These are phyloP conservation scores for Diplodia corticola DNA, from an alignment of 2,329 filamentous ascomycete species.

Conservation along the genomic window DNA sequence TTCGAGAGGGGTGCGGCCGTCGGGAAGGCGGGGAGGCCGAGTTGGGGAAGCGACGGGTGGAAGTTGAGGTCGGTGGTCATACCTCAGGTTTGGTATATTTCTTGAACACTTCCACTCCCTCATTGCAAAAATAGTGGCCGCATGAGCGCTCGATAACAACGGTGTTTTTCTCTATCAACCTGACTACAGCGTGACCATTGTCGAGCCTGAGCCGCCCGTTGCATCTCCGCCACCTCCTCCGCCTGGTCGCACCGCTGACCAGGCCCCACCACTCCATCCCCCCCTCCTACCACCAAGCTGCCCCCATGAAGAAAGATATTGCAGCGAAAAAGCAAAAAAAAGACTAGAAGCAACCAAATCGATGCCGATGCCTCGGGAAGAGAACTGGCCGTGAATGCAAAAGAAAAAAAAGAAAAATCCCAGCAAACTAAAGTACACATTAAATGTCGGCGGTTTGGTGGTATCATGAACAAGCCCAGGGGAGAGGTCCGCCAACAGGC, in stretches of 20 bases:
- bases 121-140: constrained; percentile 3
- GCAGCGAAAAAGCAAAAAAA: not conserved
- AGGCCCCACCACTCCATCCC: not conserved
- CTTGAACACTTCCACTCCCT: not conserved
- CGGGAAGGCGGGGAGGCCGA: too few relatives aligned
- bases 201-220: constrained; percentile 5
- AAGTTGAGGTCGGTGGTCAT: too few relatives aligned
- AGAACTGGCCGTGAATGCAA: constrained; percentile 2
- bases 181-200: not conserved
- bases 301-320: not conserved
- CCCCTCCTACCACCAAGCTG: not conserved
- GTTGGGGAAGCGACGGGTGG: too few relatives aligned
- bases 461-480: constrained; percentile 20
- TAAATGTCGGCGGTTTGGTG: constrained; percentile 21
- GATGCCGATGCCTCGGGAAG: not conserved
- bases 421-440: constrained; percentile 21
- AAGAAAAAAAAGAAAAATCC: not conserved
- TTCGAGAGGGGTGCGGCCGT: too few relatives aligned
- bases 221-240: not conserved
- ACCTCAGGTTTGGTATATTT: too few relatives aligned
- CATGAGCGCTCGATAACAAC: constrained; percentile 9
- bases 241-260: not conserved
- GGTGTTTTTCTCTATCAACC: constrained; percentile 5
- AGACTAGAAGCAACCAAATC: constrained; percentile 9
- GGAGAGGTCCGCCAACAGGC: constrained; percentile 17